Conservation (phyloP, 495 filamentous ascomycete species). For the Hyaloscypha variabilis region DNA sequence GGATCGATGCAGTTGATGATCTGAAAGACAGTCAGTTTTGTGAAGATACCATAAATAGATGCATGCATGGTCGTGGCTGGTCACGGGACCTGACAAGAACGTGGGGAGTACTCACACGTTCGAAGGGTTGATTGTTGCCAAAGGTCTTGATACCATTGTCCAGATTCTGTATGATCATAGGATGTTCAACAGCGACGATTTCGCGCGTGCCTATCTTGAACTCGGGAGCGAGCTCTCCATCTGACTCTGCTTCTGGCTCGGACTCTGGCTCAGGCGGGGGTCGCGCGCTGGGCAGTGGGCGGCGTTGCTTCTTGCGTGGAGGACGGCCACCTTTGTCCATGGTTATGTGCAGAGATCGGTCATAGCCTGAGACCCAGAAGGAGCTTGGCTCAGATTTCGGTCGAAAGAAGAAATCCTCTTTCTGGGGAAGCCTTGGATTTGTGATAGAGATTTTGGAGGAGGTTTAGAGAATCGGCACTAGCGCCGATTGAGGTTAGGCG, state of each 20-base stretch:
- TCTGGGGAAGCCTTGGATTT: not conserved
- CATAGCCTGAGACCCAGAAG: not conserved
- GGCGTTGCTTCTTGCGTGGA: not conserved
- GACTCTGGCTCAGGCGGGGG: not conserved
- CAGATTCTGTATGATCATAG: constrained; percentile 78
- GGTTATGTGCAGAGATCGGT: not conserved
- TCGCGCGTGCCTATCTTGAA: constrained; percentile 30
- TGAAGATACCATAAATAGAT: not conserved
- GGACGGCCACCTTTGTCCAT: not conserved
- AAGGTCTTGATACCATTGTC: constrained; percentile 82
- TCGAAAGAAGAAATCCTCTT: no score
- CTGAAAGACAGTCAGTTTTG: constrained; percentile 33
- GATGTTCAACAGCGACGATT: constrained; percentile 85
- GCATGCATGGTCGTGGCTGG: not conserved
- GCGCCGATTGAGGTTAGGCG: constrained; percentile 5
- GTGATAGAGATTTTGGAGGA: not conserved
- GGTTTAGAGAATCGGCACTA: not conserved
- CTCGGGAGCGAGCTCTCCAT: constrained; percentile 10
- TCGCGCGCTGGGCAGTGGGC: not conserved
- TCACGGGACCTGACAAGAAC: constrained; percentile 12
- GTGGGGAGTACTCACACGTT: constrained; percentile 53
- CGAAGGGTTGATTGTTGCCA: constrained; percentile 63
- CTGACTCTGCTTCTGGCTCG: not conserved
- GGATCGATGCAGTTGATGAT: constrained; percentile 45
- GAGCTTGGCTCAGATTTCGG: not conserved